Conservation (phyloP, 495 filamentous ascomycete genomes). For the Astrothelium subdiscretum region DNA sequence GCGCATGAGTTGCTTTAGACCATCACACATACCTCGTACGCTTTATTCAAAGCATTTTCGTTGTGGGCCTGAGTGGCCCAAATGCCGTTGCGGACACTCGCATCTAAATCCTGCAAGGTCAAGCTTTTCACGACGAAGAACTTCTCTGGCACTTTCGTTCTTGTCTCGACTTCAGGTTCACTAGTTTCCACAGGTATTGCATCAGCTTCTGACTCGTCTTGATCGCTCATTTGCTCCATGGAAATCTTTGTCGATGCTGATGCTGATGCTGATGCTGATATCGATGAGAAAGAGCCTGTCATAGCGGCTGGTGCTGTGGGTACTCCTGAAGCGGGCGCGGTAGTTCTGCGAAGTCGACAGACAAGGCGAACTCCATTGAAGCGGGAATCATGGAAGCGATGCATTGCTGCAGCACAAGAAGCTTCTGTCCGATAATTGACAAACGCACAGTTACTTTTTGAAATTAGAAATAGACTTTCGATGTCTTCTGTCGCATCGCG, state of each 20-base stretch:
- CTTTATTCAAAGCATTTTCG: constrained; percentile 69
- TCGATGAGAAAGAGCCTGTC: constrained; percentile 14
- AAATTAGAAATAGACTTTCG: constrained; percentile 87
- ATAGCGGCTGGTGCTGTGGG: constrained; percentile 21
- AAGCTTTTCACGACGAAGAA: constrained; percentile 93
- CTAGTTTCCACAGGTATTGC: background rate
- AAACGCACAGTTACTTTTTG: constrained; percentile 96
- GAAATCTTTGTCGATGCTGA: constrained; percentile 5
- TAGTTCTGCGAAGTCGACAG: constrained; percentile 66
- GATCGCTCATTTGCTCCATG: background rate
- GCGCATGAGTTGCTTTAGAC: too few relatives aligned
- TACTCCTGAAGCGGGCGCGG: constrained; percentile 13
- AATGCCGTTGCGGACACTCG: constrained; percentile 74
- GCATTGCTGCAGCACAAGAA: constrained; percentile 65
- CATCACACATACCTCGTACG: constrained; percentile 56
- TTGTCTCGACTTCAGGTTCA: background rate
- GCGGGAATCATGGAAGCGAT: constrained; percentile 79
- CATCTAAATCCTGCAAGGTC: constrained; percentile 84
- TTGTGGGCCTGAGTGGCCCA: constrained; percentile 97
- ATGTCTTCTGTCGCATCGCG: constrained; percentile 64
- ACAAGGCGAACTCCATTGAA: constrained; percentile 85
- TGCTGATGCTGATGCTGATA: constrained; percentile 10
- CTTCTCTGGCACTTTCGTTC: constrained; percentile 44
- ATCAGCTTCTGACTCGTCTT: background rate
- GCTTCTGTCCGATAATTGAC: constrained; percentile 84